phyloP scores from a whole-genome alignment of 352 stramenopile species.

The Globisporangium heterothallicum region DNA sequence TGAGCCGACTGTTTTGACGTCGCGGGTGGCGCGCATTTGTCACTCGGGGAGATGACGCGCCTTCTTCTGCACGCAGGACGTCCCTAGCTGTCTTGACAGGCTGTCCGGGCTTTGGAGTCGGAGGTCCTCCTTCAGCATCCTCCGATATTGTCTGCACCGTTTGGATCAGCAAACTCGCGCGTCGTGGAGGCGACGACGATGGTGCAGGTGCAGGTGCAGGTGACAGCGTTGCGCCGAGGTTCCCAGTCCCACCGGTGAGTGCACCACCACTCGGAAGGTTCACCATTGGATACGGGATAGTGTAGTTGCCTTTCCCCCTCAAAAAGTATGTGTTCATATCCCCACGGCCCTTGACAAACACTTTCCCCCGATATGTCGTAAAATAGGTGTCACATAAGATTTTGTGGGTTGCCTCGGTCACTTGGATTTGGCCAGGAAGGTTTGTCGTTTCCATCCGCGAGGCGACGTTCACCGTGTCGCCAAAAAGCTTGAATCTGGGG shows the following conservation, averaged over 20 bases:
- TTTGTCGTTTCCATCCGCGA: conserved; percentile 86
- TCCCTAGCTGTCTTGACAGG: not conserved
- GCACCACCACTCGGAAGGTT: not conserved
- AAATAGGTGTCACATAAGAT: conserved; percentile 67
- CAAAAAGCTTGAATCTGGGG: conserved; percentile 86
- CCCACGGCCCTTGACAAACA: conserved; percentile 76
- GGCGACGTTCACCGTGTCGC: conserved; percentile 83
- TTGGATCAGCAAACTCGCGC: conserved; percentile 7
- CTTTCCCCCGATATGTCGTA: conserved; percentile 62
- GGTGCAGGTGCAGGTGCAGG: not conserved
- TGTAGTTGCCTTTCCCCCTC: conserved; percentile 47
- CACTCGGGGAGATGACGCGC: not conserved
- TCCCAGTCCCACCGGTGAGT: not conserved
- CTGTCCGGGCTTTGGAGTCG: conserved; percentile 1
- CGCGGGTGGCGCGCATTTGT: conserved; percentile 16
- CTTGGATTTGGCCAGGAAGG: conserved; percentile 73
- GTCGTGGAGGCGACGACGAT: not conserved
- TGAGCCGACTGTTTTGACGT: conserved; percentile 10
- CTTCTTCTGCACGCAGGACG: not conserved
- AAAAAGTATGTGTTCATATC: conserved; percentile 86
- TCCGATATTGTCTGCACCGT: conserved; percentile 17
- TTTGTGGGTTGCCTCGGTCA: conserved; percentile 62
- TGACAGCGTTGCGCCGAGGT: not conserved
- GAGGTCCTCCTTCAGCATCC: conserved; percentile 3
- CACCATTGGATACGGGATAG: conserved; percentile 38